Percentiles rank a stretch among this genome's conserved stretches.
Evolutionary conservation across 164 flowering plant species (phyloP).

Genomic region (Akebia trifoliata): DNA sequence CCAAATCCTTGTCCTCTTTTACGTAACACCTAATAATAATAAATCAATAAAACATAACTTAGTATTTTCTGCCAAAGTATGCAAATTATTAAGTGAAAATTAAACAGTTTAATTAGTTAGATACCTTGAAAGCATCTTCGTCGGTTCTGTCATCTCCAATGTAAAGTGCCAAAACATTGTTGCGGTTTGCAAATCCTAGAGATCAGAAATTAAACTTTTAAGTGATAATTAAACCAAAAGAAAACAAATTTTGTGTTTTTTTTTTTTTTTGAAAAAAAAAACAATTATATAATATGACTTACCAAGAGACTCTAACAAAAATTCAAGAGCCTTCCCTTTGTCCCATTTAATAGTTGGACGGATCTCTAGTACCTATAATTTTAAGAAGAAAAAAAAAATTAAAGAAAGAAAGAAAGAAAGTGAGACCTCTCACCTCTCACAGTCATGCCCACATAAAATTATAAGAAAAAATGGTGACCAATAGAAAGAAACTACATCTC

Average conservation of each 20-base stretch:
- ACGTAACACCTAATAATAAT: constrained; percentile 46
- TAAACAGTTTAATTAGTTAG: too few relatives aligned
- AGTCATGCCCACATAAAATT: constrained; percentile 1
- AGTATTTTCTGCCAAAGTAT: too few relatives aligned
- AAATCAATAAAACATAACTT: too few relatives aligned
- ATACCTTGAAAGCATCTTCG: constrained; percentile 96
- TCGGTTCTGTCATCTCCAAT: constrained; percentile 94
- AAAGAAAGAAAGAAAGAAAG: constrained; percentile 4
- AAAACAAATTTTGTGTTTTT: too few relatives aligned
- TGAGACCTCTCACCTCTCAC: constrained; percentile 10
- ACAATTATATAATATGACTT: constrained; percentile 5
- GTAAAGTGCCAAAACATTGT: constrained; percentile 66
- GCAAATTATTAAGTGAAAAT: too few relatives aligned
- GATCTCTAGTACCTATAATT: constrained; percentile 76
- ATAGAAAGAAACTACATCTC: too few relatives aligned
- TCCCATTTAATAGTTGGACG: constrained; percentile 96
- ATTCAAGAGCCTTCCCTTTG: constrained; percentile 95
- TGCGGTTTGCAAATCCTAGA: constrained; percentile 55
- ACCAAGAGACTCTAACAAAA: constrained; percentile 68
- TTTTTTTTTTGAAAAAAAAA: too few relatives aligned
- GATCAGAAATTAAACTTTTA: too few relatives aligned
- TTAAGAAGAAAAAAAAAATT: too few relatives aligned
- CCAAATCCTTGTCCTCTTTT: constrained; percentile 77
- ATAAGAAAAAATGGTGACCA: too few relatives aligned
- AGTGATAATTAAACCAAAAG: too few relatives aligned